Evolutionary conservation across 169 alveolate genomes (phyloP), one percentile per base, ranked within the genome.

Genomic region (Cryptosporidium andersoni): DNA sequence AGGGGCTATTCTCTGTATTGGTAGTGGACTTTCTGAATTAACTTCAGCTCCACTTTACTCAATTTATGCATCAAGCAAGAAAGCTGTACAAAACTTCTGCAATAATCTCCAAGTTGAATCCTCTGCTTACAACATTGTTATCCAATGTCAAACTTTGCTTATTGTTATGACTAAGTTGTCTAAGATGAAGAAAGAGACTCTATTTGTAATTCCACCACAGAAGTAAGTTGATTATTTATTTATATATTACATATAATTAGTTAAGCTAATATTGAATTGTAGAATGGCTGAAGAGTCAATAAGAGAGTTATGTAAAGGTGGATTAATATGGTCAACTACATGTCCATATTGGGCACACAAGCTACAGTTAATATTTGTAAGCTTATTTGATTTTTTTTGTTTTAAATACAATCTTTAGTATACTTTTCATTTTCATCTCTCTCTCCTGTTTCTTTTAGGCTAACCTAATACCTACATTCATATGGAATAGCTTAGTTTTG

Each of bases 71-170:
- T 85, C 90, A 8, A 82, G 89, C 12, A 89, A 89, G 62, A 82
- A 67, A 2, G 91, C 80, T 7, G 34, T 89, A 0, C 91, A 89
- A 60, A 48, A 88, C 12, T 64, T 89, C 43, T 85, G 91, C 25
- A 58, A 90, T 2, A 65, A 90, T 9, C 63, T 89, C 42, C 88
- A 52, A 67, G 68, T 64, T n/a, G 92, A 89, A 39, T 63, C 88
- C 80, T 52, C 47, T 55, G 88, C 89, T 16, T 52, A 80, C 14
- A 81, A 82, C 43, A 89, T 89, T 34, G 68, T 74, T 63, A 67
- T 89, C n/a, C 92, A 89, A 51, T 89, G 91, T 64, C 92, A 89
- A 45, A 82, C 56, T 64, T 91, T 91, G 3, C 52, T 89, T 52
- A 58, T 89, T 62, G 91, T 89, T 51, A 80, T 88, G 40, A 85